Evolutionary conservation across 2,329 filamentous ascomycete genomes (phyloP).

Genomic region (Colletotrichum kahawae): DNA sequence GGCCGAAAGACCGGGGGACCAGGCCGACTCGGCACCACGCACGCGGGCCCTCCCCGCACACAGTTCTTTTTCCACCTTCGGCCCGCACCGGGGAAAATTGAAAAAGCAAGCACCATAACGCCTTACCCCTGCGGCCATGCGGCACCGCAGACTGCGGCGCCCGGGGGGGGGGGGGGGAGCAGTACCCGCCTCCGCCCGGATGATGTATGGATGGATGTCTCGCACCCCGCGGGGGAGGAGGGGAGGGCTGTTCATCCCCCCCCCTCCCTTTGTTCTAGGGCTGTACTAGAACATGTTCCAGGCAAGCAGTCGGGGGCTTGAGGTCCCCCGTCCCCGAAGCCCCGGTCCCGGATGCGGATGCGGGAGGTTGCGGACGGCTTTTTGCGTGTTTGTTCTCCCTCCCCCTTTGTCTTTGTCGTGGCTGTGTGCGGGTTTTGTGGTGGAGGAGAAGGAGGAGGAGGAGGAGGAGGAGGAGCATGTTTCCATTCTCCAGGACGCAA

Average conservation of each 20-base stretch:
- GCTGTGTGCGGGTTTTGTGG: not conserved
- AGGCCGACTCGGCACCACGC: not conserved
- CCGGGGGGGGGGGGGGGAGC: not conserved
- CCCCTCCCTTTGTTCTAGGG: not conserved
- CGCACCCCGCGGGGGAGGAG: not conserved
- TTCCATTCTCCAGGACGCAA: not conserved
- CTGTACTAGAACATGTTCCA: not conserved
- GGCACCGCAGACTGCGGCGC: not conserved
- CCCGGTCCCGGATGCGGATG: not conserved
- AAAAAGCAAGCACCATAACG: not conserved
- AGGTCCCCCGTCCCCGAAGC: not conserved
- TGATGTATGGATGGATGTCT: not conserved
- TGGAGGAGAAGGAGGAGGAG: not conserved
- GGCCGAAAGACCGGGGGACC: not conserved
- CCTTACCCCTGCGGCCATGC: not conserved
- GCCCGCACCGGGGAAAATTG: not conserved
- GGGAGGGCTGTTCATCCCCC: not conserved
- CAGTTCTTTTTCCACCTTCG: not conserved
- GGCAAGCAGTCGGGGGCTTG: not conserved
- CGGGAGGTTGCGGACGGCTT: not conserved
- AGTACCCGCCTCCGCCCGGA: not conserved
- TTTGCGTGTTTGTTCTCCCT: not conserved
- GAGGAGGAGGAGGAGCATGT: not conserved
- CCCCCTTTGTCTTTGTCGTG: not conserved
- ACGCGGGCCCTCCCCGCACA: not conserved